Base-by-base conservation (phyloP, 2,329 filamentous ascomycete species). In the Tolypocladium cylindrosporum region DNA sequence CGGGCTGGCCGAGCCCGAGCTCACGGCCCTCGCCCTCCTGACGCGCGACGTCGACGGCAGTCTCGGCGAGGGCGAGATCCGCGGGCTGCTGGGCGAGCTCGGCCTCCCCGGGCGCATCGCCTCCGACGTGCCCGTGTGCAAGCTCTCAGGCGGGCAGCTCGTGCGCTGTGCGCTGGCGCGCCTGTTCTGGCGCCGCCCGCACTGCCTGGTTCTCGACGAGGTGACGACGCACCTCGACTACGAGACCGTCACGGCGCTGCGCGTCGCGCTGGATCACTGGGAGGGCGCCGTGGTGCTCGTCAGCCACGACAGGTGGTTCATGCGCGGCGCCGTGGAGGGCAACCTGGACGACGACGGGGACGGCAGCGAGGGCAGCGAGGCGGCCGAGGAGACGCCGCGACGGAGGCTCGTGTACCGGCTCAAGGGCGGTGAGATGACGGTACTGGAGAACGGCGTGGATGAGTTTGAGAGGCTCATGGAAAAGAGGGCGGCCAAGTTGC, bases 161-260 rank as follows among this genome's bases (percentile, higher is more conserved):
- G 87, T 88, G 54, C 74, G 81, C 21, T 75, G 76, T 56, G 85
- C 87, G 60, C 75, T 93, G 55, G 88, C 88, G 1, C 79, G 83
- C 54, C 72, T 91, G n/a, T 73, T 93, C 41, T 87, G 85, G 79
- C 75, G 75, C 45, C 77, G 81, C 4, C 89, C 89, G 24, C 89
- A 92, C 62, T 80, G 89, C 58, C 78, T 93, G 2, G 79, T 93
- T 7, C 79, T 93, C 9, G 90, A 93, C 68, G 91, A 91, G 69
- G 86, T 91, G 31, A 94, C 90, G 8, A 93, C 90, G 1, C 91
- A 96, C 75, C 77, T 95, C 45, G 91, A 95, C 68, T 89, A 88
- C 61, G 84, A 94, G 72, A 93, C 88, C 0, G 89, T 93, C 31
- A 81, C 83, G 9, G 89, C 88, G 2, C 72, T 95, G 57, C 79